Conservation (phyloP, 2,329 filamentous ascomycete species). For the Orbilia quercus region DNA sequence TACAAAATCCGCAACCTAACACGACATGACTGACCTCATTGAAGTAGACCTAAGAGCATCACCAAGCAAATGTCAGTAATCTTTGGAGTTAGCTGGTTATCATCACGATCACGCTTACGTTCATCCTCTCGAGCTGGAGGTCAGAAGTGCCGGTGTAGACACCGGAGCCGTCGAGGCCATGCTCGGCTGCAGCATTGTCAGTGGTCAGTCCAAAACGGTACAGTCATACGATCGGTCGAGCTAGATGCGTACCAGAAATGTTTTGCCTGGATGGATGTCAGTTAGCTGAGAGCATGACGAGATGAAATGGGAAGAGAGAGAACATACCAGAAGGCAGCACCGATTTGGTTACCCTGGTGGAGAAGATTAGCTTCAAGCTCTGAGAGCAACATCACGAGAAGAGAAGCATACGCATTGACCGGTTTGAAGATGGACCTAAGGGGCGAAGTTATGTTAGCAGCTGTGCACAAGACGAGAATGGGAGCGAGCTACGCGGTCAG, state of each 20-base stretch:
- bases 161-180: slow-evolving; percentile 96
- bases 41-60: slow-evolving; percentile 77
- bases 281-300: slow-evolving; percentile 25
- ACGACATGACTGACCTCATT: slow-evolving; percentile 74
- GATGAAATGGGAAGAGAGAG: slow-evolving; percentile 6
- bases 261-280: slow-evolving; percentile 65
- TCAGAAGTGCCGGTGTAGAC: slow-evolving; percentile 98
- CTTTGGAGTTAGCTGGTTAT: too few relatives aligned
- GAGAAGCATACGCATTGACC: slow-evolving; percentile 89
- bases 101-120: slow-evolving; percentile 65
- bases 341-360: slow-evolving; percentile 97
- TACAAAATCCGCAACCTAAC: slow-evolving; percentile 24
- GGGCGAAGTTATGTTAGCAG: slow-evolving; percentile 33
- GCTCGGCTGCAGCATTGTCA: slow-evolving; percentile 65
- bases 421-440: slow-evolving; percentile 88
- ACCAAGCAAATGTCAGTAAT: slow-evolving; percentile 1
- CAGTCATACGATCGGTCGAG: background rate
- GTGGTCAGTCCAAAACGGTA: background rate
- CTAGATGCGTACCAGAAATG: slow-evolving; percentile 66
- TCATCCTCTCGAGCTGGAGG: slow-evolving; percentile 99
- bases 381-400: slow-evolving; percentile 15
- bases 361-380: slow-evolving; percentile 57
- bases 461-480: slow-evolving; percentile 24
- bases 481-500: slow-evolving; percentile 32
- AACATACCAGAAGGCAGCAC: slow-evolving; percentile 97